phyloP scores from a whole-genome alignment of 352 stramenopile species.

The Phytophthora hibernalis region DNA sequence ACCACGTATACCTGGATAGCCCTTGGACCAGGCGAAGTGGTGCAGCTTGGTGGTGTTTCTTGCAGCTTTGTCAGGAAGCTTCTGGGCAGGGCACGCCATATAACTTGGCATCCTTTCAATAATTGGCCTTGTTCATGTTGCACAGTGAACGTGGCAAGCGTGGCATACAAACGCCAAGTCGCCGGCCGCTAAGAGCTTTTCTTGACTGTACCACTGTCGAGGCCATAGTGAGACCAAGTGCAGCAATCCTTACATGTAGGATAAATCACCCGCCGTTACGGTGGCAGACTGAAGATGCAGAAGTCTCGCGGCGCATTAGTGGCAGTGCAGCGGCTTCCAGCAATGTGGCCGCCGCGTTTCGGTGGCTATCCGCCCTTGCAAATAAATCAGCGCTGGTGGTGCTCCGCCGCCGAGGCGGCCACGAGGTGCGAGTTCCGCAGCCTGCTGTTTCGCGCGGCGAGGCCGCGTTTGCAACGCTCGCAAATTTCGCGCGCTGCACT shows the following conservation, averaged over 20 bases:
- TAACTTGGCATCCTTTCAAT: conserved; percentile 42
- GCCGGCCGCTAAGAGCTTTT: conserved; percentile 1
- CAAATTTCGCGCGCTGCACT: conserved; percentile 39
- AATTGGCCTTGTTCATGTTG: conserved; percentile 26
- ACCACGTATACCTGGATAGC: conserved; percentile 34
- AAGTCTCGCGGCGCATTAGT: conserved; percentile 13
- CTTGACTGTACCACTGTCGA: conserved; percentile 24
- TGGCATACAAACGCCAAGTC: conserved; percentile 9
- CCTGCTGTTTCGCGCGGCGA: conserved; percentile 20
- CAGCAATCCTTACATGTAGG: conserved; percentile 22
- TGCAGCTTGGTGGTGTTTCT: background rate
- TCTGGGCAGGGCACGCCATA: conserved; percentile 38
- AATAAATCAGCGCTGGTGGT: conserved; percentile 30
- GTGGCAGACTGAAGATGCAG: conserved; percentile 31
- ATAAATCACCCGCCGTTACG: conserved; percentile 24
- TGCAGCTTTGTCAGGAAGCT: conserved; percentile 31
- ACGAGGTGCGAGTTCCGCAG: too few relatives aligned
- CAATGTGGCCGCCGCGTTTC: conserved; percentile 8
- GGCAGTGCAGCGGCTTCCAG: conserved; percentile 6
- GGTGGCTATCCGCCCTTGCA: background rate
- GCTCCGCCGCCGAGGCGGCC: background rate
- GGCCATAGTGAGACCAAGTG: conserved; percentile 1
- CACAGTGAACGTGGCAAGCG: conserved; percentile 32
- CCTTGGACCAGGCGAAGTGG: conserved; percentile 8
- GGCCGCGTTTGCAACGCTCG: conserved; percentile 22